Conservation (phyloP, 2,329 filamentous ascomycete species). For the Bipolaris victoriae region DNA sequence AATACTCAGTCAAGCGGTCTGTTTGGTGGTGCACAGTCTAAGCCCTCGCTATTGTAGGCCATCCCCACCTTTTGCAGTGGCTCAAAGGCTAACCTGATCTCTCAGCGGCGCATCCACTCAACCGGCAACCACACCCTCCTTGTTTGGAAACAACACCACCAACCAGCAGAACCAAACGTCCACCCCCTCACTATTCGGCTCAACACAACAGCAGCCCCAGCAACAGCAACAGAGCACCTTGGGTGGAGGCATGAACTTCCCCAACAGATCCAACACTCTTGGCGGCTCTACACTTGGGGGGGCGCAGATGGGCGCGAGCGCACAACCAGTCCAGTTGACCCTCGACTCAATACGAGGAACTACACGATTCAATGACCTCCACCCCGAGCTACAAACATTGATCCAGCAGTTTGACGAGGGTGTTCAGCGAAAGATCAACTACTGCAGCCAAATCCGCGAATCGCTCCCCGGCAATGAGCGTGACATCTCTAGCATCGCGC, state of each 20-base stretch:
- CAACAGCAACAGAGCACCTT: conserved; percentile 40
- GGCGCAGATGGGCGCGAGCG: conserved; percentile 34
- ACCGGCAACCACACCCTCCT: conserved; percentile 36
- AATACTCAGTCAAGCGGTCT: conserved; percentile 41
- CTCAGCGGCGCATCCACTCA: conserved; percentile 45
- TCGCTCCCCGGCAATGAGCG: conserved; percentile 68
- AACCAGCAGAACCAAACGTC: conserved; percentile 38
- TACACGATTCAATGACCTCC: conserved; percentile 89
- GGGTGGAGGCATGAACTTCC: conserved; percentile 42
- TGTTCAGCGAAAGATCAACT: conserved; percentile 78
- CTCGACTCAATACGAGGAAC: conserved; percentile 77
- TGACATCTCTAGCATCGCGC: conserved; percentile 68
- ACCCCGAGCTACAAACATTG: conserved; percentile 78
- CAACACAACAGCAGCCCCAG: conserved; percentile 35
- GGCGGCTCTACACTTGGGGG: conserved; percentile 32
- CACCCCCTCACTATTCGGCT: conserved; percentile 43
- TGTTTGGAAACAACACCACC: conserved; percentile 39
- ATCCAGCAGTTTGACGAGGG: conserved; percentile 79
- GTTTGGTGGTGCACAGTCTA: conserved; percentile 40
- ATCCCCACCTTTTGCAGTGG: conserved; percentile 9
- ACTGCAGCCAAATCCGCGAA: conserved; percentile 75
- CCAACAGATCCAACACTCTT: conserved; percentile 35
- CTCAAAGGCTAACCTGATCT: conserved; percentile 38
- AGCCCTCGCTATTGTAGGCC: conserved; percentile 49
- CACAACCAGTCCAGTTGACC: conserved; percentile 39